Conservation (phyloP, 331 rosid genomes). For the Cydonia oblonga region DNA sequence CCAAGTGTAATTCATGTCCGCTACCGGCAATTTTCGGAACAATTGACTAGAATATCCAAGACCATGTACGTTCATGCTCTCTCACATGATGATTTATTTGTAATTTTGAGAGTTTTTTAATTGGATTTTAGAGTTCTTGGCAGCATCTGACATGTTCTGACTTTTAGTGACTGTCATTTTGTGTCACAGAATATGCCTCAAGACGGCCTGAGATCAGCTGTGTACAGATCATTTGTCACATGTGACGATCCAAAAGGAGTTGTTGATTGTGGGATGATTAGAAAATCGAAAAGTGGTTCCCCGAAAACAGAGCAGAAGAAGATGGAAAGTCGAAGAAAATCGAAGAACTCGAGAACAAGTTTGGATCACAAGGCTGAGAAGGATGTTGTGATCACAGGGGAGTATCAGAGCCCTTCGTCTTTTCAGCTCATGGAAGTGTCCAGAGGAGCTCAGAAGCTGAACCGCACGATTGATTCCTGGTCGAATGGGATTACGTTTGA, state of each 20-base stretch:
- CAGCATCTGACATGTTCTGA: constrained; percentile 17
- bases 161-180: constrained; percentile 20
- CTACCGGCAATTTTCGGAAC: constrained; percentile 30
- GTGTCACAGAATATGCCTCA: constrained; percentile 45
- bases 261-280: constrained; percentile 57
- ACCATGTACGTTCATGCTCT: constrained; percentile 23
- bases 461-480: constrained; percentile 72
- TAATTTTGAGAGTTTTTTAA: neutral
- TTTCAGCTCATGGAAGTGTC: constrained; percentile 65
- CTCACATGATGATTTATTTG: neutral
- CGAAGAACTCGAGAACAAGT: constrained; percentile 19
- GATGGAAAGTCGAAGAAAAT: constrained; percentile 29
- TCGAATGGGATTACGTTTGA: constrained; percentile 37
- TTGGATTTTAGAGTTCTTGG: neutral
- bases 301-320: constrained; percentile 42
- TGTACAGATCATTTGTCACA: constrained; percentile 67
- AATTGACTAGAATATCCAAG: constrained; percentile 11
- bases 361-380: constrained; percentile 18
- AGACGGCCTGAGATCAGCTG: constrained; percentile 46
- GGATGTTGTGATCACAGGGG: constrained; percentile 23
- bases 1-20: constrained; percentile 32
- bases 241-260: constrained; percentile 94
- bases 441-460: constrained; percentile 58
- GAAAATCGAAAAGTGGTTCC: constrained; percentile 41
- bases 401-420: constrained; percentile 38